A percentile compares a stretch with the other conserved stretches of the same genome.
These are phyloP conservation scores for Verbena officinalis DNA, from an alignment of 257 asterid species.

Conservation along the genomic window DNA sequence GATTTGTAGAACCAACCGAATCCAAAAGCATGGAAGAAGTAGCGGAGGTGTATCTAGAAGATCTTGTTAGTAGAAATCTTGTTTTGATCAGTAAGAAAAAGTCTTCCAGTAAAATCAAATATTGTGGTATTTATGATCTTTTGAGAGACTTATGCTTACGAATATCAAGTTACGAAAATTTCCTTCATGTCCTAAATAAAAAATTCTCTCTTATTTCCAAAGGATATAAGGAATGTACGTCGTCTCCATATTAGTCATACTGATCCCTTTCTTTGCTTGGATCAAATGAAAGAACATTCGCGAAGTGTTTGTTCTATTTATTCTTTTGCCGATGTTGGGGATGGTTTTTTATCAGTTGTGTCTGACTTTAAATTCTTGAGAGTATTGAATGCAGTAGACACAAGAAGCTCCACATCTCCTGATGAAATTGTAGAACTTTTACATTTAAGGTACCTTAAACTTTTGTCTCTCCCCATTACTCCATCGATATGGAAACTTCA, in stretches of 20 bases:
- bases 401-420: not conserved
- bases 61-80: not conserved
- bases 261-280: too few species aligned
- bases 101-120: not conserved
- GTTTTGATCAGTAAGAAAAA: not conserved
- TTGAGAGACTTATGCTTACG: not conserved
- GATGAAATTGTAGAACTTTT: not conserved
- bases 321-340: not conserved
- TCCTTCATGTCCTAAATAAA: not conserved
- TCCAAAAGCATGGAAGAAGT: not conserved
- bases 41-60: not conserved
- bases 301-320: not conserved
- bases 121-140: not conserved
- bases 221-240: not conserved
- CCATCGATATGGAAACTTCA: conserved; percentile 14
- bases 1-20: not conserved
- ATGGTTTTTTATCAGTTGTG: not conserved
- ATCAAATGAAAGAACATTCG: too few species aligned
- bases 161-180: not conserved
- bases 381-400: not conserved
- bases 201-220: not conserved
- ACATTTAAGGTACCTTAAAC: conserved; percentile 12
- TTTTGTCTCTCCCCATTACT: not conserved
- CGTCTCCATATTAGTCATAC: not conserved
- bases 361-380: not conserved